A percentile compares a stretch with the other conserved stretches of the same genome.
Conservation (phyloP, 805 yeast genomes). For the Tetrapisispora arboricola region DNA sequence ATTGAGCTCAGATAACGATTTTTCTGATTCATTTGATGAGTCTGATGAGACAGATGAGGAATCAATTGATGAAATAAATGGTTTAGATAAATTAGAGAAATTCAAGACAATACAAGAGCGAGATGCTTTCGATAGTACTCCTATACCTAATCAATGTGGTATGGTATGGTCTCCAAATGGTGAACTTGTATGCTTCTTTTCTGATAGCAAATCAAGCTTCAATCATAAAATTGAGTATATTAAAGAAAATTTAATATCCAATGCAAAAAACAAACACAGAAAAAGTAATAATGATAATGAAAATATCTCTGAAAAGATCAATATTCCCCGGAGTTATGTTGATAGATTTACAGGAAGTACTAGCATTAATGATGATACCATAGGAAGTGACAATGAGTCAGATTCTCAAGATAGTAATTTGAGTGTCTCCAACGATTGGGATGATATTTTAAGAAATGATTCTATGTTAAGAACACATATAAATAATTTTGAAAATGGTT, state of each 20-base stretch:
- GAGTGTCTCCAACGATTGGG: conserved; percentile 60
- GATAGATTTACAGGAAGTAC: conserved; percentile 19
- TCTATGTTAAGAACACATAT: conserved; percentile 37
- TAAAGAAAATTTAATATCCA: background rate
- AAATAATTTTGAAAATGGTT: conserved; percentile 36
- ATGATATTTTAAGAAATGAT: conserved; percentile 51
- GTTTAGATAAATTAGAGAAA: background rate
- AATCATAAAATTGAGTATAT: conserved; percentile 16
- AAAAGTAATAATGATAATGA: conserved; percentile 3
- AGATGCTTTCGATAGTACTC: conserved; percentile 59
- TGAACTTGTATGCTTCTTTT: conserved; percentile 70
- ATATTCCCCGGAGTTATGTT: conserved; percentile 26
- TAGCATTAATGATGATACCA: conserved; percentile 4
- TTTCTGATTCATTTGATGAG: conserved; percentile 26
- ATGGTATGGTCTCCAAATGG: conserved; percentile 81
- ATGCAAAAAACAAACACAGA: conserved; percentile 1
- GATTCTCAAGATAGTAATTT: conserved; percentile 35
- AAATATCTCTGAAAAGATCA: conserved; percentile 4
- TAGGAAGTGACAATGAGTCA: conserved; percentile 16
- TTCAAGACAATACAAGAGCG: conserved; percentile 12
- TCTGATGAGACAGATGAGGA: conserved; percentile 34
- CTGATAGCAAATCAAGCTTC: conserved; percentile 39
- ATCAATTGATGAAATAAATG: conserved; percentile 9
- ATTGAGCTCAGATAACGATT: conserved; percentile 21
- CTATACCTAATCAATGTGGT: conserved; percentile 89